Percentiles rank a stretch among this genome's conserved stretches.
phyloP scores from a whole-genome alignment of 2,329 filamentous ascomycete genomes.

The Pseudogymnoascus sp. region DNA sequence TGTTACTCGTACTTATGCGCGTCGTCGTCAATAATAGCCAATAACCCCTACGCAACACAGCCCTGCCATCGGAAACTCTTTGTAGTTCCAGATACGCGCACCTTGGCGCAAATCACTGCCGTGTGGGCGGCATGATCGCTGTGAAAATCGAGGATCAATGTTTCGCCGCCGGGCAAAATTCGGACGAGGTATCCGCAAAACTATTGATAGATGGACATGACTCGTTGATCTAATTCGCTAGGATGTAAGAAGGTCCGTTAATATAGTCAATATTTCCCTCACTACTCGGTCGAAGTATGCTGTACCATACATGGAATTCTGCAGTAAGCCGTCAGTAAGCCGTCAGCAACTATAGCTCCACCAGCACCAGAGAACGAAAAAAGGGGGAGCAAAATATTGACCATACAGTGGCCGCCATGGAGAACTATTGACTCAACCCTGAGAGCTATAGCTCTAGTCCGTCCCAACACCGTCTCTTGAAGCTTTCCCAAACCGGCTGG shows the following conservation, averaged over 20 bases:
- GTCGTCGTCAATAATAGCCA: background rate
- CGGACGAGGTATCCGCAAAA: background rate
- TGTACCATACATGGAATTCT: background rate
- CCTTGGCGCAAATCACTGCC: background rate
- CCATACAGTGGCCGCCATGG: background rate
- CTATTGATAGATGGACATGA: slow-evolving; percentile 6
- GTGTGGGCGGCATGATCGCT: background rate
- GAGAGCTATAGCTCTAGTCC: background rate
- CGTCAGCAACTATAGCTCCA: background rate
- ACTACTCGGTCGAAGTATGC: background rate
- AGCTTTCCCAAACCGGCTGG: background rate
- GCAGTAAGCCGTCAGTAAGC: background rate
- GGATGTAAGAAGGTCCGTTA: background rate
- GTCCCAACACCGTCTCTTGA: background rate
- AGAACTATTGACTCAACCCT: background rate
- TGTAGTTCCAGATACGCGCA: slow-evolving; percentile 1
- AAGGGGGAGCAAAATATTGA: background rate
- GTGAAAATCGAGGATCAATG: background rate
- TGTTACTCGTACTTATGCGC: background rate
- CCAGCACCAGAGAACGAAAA: background rate
- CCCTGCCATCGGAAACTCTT: background rate
- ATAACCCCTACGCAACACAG: background rate
- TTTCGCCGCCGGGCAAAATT: background rate
- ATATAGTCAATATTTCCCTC: background rate
- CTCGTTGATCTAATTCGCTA: background rate